Evolutionary conservation across 306 rosid species (phyloP).

Genomic region (Prunus mume): DNA sequence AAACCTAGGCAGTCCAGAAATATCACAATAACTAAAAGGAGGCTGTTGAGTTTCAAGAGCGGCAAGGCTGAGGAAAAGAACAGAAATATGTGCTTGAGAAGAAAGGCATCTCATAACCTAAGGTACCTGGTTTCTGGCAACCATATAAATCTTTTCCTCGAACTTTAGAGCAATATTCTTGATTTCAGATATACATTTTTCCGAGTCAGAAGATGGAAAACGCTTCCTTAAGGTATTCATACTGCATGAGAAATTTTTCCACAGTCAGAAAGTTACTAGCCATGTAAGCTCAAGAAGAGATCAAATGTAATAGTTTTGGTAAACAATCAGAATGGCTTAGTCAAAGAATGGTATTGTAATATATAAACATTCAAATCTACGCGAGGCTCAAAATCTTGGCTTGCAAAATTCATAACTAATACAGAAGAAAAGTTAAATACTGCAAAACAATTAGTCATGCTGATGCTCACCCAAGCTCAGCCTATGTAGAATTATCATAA

Average conservation of each 20-base stretch:
- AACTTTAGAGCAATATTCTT: not conserved
- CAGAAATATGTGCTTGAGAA: not conserved
- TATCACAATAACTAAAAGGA: not conserved
- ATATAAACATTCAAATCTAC: not conserved
- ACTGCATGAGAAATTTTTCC: constrained; percentile 10
- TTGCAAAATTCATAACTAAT: not conserved
- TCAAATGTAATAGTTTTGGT: not conserved
- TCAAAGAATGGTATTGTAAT: not conserved
- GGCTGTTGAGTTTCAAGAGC: not conserved
- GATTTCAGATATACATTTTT: not conserved
- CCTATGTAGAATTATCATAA: no score
- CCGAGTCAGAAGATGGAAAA: not conserved
- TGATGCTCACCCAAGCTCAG: not conserved
- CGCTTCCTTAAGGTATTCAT: not conserved
- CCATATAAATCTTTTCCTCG: constrained; percentile 11
- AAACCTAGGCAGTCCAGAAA: not conserved
- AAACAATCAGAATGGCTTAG: not conserved
- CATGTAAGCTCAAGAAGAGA: not conserved
- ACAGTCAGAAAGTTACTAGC: not conserved
- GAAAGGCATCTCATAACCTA: not conserved
- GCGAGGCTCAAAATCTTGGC: not conserved
- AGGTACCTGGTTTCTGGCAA: constrained; percentile 9
- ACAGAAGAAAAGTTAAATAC: not conserved
- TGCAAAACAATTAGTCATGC: not conserved
- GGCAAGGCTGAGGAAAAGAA: not conserved